These are phyloP conservation scores for Syncephalis plumigaleata DNA, from an alignment of 371 early-diverging fungal genomes.

Conservation along the genomic window DNA sequence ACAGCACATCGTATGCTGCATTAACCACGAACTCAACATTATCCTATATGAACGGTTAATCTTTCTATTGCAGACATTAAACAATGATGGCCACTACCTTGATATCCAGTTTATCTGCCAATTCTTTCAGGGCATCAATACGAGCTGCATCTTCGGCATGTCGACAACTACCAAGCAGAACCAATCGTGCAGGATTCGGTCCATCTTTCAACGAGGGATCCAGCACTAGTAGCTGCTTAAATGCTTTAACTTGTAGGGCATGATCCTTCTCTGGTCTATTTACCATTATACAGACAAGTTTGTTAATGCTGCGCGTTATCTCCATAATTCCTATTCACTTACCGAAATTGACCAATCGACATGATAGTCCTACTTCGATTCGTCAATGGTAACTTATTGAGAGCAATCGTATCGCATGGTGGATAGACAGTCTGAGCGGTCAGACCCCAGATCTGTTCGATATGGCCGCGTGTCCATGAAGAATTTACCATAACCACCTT, in stretches of 20 bases:
- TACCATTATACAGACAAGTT: slow-evolving; percentile 1
- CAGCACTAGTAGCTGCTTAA: slow-evolving; percentile 30
- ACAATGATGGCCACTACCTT: too few relatives aligned
- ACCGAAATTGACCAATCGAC: slow-evolving; percentile 87
- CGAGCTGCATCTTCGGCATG: slow-evolving; percentile 59
- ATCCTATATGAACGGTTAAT: slow-evolving; percentile 20
- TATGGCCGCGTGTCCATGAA: slow-evolving; percentile 86
- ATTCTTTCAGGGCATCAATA: slow-evolving; percentile 36
- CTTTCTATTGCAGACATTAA: background rate
- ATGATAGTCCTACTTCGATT: slow-evolving; percentile 39
- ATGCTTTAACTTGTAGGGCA: slow-evolving; percentile 53
- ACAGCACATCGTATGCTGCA: slow-evolving; percentile 48
- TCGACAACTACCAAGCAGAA: slow-evolving; percentile 64
- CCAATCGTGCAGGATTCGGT: slow-evolving; percentile 17
- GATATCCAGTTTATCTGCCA: slow-evolving; percentile 26
- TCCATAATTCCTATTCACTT: background rate
- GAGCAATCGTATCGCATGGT: slow-evolving; percentile 70
- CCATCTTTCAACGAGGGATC: slow-evolving; percentile 23
- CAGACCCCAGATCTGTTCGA: slow-evolving; percentile 47
- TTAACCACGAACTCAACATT: slow-evolving; percentile 68
- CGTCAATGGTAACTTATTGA: slow-evolving; percentile 26
- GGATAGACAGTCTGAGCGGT: slow-evolving; percentile 69
- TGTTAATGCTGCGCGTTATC: background rate
- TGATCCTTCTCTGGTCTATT: slow-evolving; percentile 88
- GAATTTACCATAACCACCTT: slow-evolving; percentile 79